A percentile compares a stretch with the other conserved stretches of the same genome.
These are phyloP conservation scores for Trametes villosa DNA, from an alignment of 768 basidiomycete genomes.

Conservation along the genomic window DNA sequence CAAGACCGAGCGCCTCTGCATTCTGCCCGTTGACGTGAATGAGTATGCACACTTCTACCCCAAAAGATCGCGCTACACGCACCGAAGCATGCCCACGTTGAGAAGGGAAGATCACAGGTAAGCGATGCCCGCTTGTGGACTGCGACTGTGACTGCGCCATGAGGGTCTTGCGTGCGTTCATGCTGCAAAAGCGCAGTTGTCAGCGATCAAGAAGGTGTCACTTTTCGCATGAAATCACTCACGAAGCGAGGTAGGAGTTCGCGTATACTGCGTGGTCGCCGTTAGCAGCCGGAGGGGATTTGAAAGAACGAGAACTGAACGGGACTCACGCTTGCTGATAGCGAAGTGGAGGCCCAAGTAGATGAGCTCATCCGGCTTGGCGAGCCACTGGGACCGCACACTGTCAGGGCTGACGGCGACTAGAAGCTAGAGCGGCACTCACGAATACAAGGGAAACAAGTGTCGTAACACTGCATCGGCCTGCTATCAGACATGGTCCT, in stretches of 20 bases:
- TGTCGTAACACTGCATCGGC: constrained; percentile 24
- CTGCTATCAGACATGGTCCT: constrained; percentile 1
- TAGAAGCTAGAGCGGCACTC: constrained; percentile 12
- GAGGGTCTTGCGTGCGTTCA: constrained; percentile 31
- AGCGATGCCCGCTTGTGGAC: constrained; percentile 22
- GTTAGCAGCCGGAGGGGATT: constrained; percentile 11
- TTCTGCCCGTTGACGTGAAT: constrained; percentile 9
- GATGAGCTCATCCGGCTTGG: constrained; percentile 30
- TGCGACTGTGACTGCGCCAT: constrained; percentile 18
- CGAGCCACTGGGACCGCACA: constrained; percentile 30
- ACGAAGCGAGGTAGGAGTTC: constrained; percentile 36
- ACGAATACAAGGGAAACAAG: constrained; percentile 32
- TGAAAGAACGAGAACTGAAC: constrained; percentile 1
- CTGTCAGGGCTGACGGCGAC: neutral
- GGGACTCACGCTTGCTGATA: constrained; percentile 32
- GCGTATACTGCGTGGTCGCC: constrained; percentile 34
- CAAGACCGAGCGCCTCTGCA: constrained; percentile 16
- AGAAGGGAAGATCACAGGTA: constrained; percentile 24
- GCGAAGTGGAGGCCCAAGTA: constrained; percentile 36
- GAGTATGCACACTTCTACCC: constrained; percentile 7
- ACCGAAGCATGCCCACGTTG: constrained; percentile 15
- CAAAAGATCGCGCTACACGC: constrained; percentile 8
- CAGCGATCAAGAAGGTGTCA: constrained; percentile 3
- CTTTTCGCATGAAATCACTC: neutral
- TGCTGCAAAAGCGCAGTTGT: too few relatives aligned